Evolutionary conservation across 2,329 filamentous ascomycete genomes (phyloP).

Genomic region (Aspergillus jensenii): DNA sequence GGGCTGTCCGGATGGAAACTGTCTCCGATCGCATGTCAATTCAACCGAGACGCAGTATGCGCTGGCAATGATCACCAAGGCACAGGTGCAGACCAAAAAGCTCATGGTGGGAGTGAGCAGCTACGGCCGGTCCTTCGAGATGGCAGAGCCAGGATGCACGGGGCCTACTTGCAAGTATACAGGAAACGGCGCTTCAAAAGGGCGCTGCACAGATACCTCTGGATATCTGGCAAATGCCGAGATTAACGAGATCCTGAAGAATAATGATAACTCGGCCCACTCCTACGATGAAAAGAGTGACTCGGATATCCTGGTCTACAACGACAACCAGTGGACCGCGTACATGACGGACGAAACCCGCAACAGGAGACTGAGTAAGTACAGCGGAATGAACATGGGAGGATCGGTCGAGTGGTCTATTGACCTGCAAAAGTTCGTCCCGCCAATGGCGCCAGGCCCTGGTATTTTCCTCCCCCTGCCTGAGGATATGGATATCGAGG

Average conservation of each 20-base stretch:
- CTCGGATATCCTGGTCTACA: neutral
- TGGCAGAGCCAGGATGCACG: neutral
- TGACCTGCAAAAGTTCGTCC: neutral
- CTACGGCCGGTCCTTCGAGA: constrained; percentile 1
- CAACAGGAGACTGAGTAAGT: neutral
- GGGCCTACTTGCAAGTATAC: neutral
- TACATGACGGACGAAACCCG: neutral
- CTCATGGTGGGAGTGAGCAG: neutral
- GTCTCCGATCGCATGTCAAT: constrained; percentile 27
- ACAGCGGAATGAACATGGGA: neutral
- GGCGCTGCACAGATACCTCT: neutral
- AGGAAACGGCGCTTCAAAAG: neutral
- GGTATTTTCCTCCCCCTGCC: too few species aligned
- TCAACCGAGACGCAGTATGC: constrained; percentile 35
- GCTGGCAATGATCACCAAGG: constrained; percentile 27
- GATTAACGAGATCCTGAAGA: neutral
- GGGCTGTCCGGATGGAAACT: neutral
- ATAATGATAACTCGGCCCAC: neutral
- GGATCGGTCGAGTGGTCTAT: neutral
- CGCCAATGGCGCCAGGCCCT: too few species aligned
- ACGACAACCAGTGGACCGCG: neutral
- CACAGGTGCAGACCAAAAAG: neutral
- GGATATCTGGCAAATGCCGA: neutral
- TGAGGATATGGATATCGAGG: too few species aligned
- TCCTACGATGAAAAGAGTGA: neutral